These are phyloP conservation scores for Laguncularia racemosa DNA, from an alignment of 345 rosid species.

Conservation along the genomic window DNA sequence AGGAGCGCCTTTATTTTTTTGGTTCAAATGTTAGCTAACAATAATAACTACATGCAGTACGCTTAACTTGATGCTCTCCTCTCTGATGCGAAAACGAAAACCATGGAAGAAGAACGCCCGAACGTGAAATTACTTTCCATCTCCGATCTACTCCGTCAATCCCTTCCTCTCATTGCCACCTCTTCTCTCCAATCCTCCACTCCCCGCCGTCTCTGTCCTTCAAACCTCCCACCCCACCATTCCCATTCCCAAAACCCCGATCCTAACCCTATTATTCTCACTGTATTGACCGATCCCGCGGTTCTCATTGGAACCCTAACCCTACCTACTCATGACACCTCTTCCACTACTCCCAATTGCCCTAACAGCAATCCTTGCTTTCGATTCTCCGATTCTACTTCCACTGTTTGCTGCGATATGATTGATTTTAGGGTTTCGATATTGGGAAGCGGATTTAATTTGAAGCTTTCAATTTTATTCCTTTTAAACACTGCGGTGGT, in stretches of 20 bases:
- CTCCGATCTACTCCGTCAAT: slow-evolving; percentile 40
- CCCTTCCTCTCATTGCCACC: slow-evolving; percentile 44
- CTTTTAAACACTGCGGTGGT: slow-evolving; percentile 33
- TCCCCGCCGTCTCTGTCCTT: slow-evolving; percentile 7
- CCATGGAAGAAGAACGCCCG: slow-evolving; percentile 1
- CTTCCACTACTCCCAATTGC: slow-evolving; percentile 35
- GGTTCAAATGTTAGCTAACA: too few relatives aligned
- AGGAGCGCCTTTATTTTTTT: too few relatives aligned
- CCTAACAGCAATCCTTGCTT: slow-evolving; percentile 46
- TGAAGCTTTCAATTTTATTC: slow-evolving; percentile 70
- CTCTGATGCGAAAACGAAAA: too few relatives aligned
- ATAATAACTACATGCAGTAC: too few relatives aligned
- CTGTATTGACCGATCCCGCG: slow-evolving; percentile 34
- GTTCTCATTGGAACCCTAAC: slow-evolving; percentile 50
- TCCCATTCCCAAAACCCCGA: slow-evolving; percentile 10
- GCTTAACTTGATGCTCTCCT: too few relatives aligned
- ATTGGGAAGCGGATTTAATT: slow-evolving; percentile 42
- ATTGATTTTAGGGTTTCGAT: slow-evolving; percentile 26
- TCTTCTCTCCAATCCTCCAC: slow-evolving; percentile 29
- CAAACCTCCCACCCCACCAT: too few relatives aligned
- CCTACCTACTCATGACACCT: slow-evolving; percentile 25
- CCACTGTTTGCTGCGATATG: slow-evolving; percentile 71
- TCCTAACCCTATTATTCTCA: slow-evolving; percentile 26
- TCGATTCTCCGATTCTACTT: slow-evolving; percentile 46
- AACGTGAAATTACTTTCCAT: slow-evolving; percentile 8